Percentiles rank a stretch among this genome's conserved stretches.
These are phyloP conservation scores for Gonium pectorale DNA, from an alignment of 139 green algal species.

Conservation along the genomic window DNA sequence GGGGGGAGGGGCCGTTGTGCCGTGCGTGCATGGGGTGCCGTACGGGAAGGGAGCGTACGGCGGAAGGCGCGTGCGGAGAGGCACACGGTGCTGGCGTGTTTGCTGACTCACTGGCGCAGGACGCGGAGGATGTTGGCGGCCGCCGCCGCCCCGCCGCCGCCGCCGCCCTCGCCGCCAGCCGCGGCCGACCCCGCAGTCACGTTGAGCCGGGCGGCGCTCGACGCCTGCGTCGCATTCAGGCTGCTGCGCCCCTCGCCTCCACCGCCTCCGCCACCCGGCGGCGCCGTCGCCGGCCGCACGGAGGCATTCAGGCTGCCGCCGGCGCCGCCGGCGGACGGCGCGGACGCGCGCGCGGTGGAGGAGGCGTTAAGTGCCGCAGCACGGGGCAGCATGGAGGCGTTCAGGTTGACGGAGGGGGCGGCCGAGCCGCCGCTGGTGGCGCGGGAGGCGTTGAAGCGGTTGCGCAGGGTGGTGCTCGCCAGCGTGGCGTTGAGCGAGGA, in stretches of 20 bases:
- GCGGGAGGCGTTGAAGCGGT: too few relatives aligned
- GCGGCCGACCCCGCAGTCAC: too few relatives aligned
- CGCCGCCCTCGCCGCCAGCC: neutral
- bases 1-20: neutral
- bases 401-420: slow-evolving; percentile 4
- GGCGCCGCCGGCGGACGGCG: too few relatives aligned
- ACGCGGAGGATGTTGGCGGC: slow-evolving; percentile 37
- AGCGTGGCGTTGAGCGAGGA: slow-evolving; percentile 15
- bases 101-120: slow-evolving; percentile 22
- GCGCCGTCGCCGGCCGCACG: neutral
- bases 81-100: neutral
- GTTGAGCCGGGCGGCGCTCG: too few relatives aligned
- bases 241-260: neutral
- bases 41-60: neutral
- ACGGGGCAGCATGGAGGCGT: slow-evolving; percentile 35
- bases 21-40: too few relatives aligned
- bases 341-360: neutral
- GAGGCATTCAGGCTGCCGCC: slow-evolving; percentile 9
- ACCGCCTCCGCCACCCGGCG: neutral
- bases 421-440: neutral
- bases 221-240: slow-evolving; percentile 5
- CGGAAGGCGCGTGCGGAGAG: neutral
- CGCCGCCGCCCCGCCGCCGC: neutral
- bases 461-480: neutral
- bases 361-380: slow-evolving; percentile 1